Evolutionary conservation across 2,329 filamentous ascomycete species (phyloP).

Genomic region (Curvularia sp.): DNA sequence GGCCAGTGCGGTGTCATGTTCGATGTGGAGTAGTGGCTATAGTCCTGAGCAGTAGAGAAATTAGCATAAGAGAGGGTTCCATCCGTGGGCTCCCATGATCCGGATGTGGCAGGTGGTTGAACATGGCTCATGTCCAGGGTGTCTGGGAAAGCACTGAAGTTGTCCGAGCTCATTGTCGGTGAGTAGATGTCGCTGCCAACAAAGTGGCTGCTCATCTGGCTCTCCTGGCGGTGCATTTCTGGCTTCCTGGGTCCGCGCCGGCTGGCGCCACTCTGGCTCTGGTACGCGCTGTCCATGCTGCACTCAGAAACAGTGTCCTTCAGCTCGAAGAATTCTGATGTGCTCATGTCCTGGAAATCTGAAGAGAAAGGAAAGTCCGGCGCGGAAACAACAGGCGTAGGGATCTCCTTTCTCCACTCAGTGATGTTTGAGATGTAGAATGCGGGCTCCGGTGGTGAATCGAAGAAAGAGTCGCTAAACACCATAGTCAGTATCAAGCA

Average conservation of each 20-base stretch:
- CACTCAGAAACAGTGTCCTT: slow-evolving; percentile 51
- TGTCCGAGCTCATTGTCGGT: slow-evolving; percentile 48
- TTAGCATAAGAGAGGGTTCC: slow-evolving; percentile 48
- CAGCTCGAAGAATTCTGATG: slow-evolving; percentile 43
- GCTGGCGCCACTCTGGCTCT: slow-evolving; percentile 50
- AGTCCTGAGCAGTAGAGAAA: slow-evolving; percentile 48
- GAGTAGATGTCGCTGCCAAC: slow-evolving; percentile 45
- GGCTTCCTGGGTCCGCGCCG: slow-evolving; percentile 38
- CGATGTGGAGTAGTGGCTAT: slow-evolving; percentile 37
- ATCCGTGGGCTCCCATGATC: slow-evolving; percentile 42
- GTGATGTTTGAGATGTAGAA: slow-evolving; percentile 50
- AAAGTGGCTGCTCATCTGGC: slow-evolving; percentile 41
- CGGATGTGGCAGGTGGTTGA: slow-evolving; percentile 38
- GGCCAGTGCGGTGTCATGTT: slow-evolving; percentile 37
- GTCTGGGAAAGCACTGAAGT: slow-evolving; percentile 42
- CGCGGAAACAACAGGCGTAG: slow-evolving; percentile 41
- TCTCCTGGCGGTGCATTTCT: slow-evolving; percentile 43
- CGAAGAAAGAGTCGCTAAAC: slow-evolving; percentile 51
- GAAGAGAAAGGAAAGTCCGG: slow-evolving; percentile 47
- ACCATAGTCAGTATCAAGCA: slow-evolving; percentile 47
- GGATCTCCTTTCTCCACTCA: slow-evolving; percentile 52
- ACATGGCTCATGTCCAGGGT: slow-evolving; percentile 46
- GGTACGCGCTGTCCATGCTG: slow-evolving; percentile 54
- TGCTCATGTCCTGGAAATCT: slow-evolving; percentile 46
- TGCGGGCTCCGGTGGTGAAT: slow-evolving; percentile 43